Conservation (phyloP, 1,284 basidiomycete species). For the Pisolithus thermaeus region DNA sequence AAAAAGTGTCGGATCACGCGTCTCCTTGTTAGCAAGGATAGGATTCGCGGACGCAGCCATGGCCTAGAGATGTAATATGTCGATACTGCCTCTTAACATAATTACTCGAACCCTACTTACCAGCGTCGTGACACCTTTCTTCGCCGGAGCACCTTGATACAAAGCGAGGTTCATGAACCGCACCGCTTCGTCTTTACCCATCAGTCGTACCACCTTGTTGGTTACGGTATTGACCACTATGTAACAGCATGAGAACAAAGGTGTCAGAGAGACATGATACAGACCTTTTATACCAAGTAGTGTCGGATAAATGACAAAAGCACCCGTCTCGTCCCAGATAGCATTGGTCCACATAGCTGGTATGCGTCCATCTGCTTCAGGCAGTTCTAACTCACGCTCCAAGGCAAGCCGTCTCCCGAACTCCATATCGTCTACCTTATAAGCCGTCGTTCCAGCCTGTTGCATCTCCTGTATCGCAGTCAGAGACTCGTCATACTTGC, state of each 20-base stretch:
- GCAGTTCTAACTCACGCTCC: conserved; percentile 87
- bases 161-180: conserved; percentile 86
- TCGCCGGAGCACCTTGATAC: conserved; percentile 91
- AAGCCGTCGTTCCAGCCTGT: conserved; percentile 86
- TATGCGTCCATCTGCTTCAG: conserved; percentile 61
- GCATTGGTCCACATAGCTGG: conserved; percentile 78
- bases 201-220: conserved; percentile 83
- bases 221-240: conserved; percentile 91
- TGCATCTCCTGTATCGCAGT: conserved; percentile 95
- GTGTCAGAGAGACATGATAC: conserved; percentile 13
- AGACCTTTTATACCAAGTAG: conserved; percentile 92
- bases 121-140: conserved; percentile 79
- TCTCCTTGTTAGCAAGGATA: conserved; percentile 77
- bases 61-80: conserved; percentile 44
- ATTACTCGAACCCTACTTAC: conserved; percentile 34
- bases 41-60: conserved; percentile 97
- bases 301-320: conserved; percentile 90
- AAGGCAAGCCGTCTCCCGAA: conserved; percentile 93
- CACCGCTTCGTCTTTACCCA: conserved; percentile 94
- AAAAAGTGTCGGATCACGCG: conserved; percentile 88
- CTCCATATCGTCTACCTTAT: conserved; percentile 98
- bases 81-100: neutral
- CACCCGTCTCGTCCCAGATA: conserved; percentile 95
- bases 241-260: conserved; percentile 1
- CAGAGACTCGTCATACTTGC: conserved; percentile 94